Percentiles rank a stretch among this genome's conserved stretches.
These are phyloP conservation scores for Cryptococcus floricola DNA, from an alignment of 1,284 basidiomycete species.

Conservation along the genomic window DNA sequence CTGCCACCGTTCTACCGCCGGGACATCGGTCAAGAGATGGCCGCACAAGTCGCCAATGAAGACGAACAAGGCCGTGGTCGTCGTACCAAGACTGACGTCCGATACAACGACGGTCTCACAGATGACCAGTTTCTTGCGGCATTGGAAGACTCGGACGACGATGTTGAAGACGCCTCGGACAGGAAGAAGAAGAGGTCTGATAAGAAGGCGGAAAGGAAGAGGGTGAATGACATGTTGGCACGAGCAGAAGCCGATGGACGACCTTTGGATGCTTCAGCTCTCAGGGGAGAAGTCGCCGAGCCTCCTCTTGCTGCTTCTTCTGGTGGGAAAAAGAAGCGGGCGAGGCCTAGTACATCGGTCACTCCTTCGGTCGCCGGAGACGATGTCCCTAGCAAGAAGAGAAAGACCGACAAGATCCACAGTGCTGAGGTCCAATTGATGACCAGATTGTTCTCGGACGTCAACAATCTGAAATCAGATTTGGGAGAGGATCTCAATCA, in stretches of 20 bases:
- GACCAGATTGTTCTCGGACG: slow-evolving; percentile 58
- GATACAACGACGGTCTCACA: slow-evolving; percentile 89
- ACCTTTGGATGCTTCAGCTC: slow-evolving; percentile 27
- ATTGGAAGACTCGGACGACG: slow-evolving; percentile 70
- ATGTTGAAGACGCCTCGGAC: slow-evolving; percentile 61
- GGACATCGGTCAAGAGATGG: slow-evolving; percentile 53
- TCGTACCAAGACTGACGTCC: slow-evolving; percentile 75
- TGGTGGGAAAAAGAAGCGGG: slow-evolving; percentile 36
- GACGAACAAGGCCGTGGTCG: slow-evolving; percentile 76
- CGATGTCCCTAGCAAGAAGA: slow-evolving; percentile 24
- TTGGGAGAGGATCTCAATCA: slow-evolving; percentile 74
- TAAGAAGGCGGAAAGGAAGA: slow-evolving; percentile 38
- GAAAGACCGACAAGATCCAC: slow-evolving; percentile 12
- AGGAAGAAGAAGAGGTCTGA: slow-evolving; percentile 31
- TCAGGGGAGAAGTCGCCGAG: slow-evolving; percentile 15
- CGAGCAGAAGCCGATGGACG: slow-evolving; percentile 43
- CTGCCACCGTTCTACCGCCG: slow-evolving; percentile 87
- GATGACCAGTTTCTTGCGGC: slow-evolving; percentile 93
- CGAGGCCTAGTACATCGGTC: slow-evolving; percentile 36
- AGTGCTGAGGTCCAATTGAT: slow-evolving; percentile 29
- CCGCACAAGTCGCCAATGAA: slow-evolving; percentile 45
- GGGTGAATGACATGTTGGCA: slow-evolving; percentile 36
- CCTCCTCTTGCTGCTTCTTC: slow-evolving; percentile 12
- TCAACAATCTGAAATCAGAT: slow-evolving; percentile 48
- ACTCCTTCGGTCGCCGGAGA: slow-evolving; percentile 38